These are phyloP conservation scores for Penicillium parvum DNA, from an alignment of 495 filamentous ascomycete species.

Conservation along the genomic window DNA sequence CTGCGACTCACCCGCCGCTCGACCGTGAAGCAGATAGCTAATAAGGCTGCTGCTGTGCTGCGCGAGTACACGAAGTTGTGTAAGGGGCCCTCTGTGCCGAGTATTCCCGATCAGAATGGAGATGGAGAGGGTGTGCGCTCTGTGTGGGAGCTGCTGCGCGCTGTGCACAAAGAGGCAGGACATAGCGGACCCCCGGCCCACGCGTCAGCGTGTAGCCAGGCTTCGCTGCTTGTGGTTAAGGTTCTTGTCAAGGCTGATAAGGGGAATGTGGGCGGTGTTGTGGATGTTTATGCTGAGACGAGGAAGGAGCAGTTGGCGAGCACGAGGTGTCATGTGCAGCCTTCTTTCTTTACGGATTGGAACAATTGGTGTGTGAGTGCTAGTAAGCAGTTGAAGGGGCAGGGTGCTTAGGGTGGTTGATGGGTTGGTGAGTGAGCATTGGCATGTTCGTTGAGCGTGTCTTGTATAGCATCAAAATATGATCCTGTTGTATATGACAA, in stretches of 20 bases:
- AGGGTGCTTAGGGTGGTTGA: neutral
- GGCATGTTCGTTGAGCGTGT: no score
- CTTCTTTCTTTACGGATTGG: conserved; percentile 63
- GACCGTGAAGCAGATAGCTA: conserved; percentile 64
- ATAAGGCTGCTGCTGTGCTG: conserved; percentile 66
- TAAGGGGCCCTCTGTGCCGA: conserved; percentile 51
- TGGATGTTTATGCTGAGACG: conserved; percentile 55
- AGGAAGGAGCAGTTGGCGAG: conserved; percentile 53
- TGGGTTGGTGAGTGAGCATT: no score
- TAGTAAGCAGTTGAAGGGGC: conserved; percentile 44
- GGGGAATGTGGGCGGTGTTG: conserved; percentile 42
- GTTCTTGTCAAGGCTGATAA: conserved; percentile 51
- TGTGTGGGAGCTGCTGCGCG: conserved; percentile 55
- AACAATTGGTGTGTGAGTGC: conserved; percentile 58
- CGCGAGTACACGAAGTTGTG: conserved; percentile 64
- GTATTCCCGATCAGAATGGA: no score
- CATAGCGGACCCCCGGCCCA: conserved; percentile 57
- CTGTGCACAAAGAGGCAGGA: conserved; percentile 68
- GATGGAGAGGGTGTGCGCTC: conserved; percentile 37
- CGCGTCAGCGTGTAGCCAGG: conserved; percentile 55
- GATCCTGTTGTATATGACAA: no score
- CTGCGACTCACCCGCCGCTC: conserved; percentile 56
- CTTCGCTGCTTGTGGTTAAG: conserved; percentile 60
- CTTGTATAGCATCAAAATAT: no score
- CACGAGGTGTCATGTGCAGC: conserved; percentile 53